These are phyloP conservation scores for Durio zibethinus DNA, from an alignment of 345 rosid genomes.

Conservation along the genomic window DNA sequence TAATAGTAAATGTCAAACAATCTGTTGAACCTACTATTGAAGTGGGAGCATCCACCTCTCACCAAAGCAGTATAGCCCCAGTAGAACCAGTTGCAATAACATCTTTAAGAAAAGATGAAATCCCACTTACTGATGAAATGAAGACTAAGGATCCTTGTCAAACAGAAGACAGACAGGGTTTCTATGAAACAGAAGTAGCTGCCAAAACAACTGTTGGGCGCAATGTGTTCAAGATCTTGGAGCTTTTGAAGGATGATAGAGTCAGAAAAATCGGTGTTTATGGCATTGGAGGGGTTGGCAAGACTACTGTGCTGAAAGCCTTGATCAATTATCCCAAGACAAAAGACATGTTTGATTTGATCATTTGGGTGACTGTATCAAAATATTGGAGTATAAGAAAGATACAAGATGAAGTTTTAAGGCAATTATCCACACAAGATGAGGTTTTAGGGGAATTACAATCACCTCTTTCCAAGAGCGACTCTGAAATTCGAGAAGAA, in stretches of 20 bases:
- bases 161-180: neutral
- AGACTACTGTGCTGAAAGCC: slow-evolving; percentile 9
- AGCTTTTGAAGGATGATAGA: neutral
- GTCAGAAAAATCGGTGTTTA: slow-evolving; percentile 19
- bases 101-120: slow-evolving; percentile 1
- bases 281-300: slow-evolving; percentile 26
- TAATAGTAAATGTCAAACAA: neutral
- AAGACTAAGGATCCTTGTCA: neutral
- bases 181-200: neutral
- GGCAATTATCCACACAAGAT: neutral
- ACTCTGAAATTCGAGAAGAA: neutral
- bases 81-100: neutral
- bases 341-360: slow-evolving; percentile 8
- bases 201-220: slow-evolving; percentile 2
- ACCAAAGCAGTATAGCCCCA: neutral
- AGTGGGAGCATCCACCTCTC: neutral
- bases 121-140: neutral
- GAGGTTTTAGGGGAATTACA: neutral
- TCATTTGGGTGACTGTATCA: slow-evolving; percentile 30
- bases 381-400: slow-evolving; percentile 15
- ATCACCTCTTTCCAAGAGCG: neutral
- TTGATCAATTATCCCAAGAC: neutral
- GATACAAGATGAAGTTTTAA: neutral
- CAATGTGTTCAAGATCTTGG: slow-evolving; percentile 5
- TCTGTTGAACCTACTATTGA: neutral